Evolutionary conservation across 306 rosid genomes (phyloP).

Genomic region (Prunus mongolica): DNA sequence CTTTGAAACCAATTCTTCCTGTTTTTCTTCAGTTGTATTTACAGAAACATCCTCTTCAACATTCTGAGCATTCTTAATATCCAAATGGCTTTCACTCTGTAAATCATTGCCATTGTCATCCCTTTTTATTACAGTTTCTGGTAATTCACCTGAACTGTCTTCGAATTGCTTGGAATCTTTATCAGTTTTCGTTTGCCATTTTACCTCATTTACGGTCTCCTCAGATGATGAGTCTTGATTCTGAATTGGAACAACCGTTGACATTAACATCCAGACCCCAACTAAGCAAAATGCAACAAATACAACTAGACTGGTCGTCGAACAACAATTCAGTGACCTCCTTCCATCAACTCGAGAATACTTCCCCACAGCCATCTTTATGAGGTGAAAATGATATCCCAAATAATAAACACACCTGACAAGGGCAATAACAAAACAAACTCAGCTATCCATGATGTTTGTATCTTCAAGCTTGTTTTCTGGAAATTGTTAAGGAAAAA

Average conservation of each 20-base stretch:
- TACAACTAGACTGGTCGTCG: constrained; percentile 48
- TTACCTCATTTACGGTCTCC: constrained; percentile 39
- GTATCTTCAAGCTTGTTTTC: neutral
- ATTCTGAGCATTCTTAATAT: constrained; percentile 16
- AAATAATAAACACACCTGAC: constrained; percentile 26
- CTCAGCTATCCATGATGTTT: constrained; percentile 11
- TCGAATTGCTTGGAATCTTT: constrained; percentile 31
- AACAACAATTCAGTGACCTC: constrained; percentile 45
- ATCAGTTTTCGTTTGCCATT: constrained; percentile 19
- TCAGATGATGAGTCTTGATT: constrained; percentile 38
- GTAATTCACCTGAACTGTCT: constrained; percentile 40
- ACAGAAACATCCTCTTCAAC: constrained; percentile 21
- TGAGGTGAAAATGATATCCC: constrained; percentile 10
- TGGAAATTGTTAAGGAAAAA: neutral
- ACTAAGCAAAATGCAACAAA: constrained; percentile 66
- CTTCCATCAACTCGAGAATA: constrained; percentile 66
- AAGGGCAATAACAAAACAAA: constrained; percentile 18
- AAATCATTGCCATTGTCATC: constrained; percentile 31
- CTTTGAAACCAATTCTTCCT: constrained; percentile 14
- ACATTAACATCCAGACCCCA: constrained; percentile 72
- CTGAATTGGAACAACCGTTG: constrained; percentile 54
- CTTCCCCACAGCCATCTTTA: constrained; percentile 57
- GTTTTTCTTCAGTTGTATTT: constrained; percentile 13
- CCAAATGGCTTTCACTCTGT: constrained; percentile 12
- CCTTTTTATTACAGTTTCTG: constrained; percentile 24